Evolutionary conservation across 192 early-diverging fungal genomes (phyloP).

Genomic region (Backusella liffmaniae): DNA sequence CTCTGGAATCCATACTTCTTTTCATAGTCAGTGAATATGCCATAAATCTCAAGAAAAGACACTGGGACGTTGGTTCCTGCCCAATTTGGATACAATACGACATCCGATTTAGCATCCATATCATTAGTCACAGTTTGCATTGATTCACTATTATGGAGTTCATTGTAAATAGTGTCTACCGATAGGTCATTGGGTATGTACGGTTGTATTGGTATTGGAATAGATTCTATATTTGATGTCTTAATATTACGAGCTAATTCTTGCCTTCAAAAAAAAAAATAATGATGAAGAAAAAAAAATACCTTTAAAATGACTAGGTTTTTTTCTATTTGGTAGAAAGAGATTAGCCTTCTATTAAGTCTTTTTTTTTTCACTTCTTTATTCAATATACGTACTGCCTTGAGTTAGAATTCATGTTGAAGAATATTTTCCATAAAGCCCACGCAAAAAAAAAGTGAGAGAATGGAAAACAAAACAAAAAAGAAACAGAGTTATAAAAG

Average conservation of each 20-base stretch:
- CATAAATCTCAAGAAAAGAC: conserved; percentile 40
- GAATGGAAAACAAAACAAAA: not conserved
- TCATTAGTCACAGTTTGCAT: not conserved
- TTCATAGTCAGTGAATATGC: conserved; percentile 53
- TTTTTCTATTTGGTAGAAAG: conserved; percentile 1
- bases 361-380: not conserved
- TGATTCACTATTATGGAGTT: not conserved
- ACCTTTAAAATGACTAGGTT: not conserved
- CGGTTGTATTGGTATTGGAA: not conserved
- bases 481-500: not conserved
- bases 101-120: not conserved
- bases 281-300: not conserved
- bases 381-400: not conserved
- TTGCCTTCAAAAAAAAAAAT: not conserved
- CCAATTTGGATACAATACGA: conserved; percentile 21
- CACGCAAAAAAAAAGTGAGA: not conserved
- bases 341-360: not conserved
- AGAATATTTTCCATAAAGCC: not conserved
- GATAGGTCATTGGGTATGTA: not conserved
- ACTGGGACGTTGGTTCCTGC: conserved; percentile 8
- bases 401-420: not conserved
- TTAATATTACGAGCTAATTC: not conserved
- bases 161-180: not conserved
- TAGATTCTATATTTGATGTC: not conserved
- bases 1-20: conserved; percentile 63